Conservation (phyloP, 208 protist species). For the Leishmania tarentolae region DNA sequence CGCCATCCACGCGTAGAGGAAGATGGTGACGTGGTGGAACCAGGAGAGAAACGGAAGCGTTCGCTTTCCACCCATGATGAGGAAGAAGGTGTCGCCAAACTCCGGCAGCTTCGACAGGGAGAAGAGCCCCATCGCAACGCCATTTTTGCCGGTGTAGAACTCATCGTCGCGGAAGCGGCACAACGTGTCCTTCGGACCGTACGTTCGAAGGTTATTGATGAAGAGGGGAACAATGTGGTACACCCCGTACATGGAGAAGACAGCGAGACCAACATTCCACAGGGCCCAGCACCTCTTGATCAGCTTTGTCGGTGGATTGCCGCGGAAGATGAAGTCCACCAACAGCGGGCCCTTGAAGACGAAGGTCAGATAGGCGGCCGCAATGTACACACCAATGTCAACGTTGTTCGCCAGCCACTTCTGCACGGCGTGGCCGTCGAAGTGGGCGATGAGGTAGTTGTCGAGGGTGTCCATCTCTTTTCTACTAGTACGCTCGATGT, state of each 20-base stretch:
- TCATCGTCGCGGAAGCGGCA: conserved; percentile 44
- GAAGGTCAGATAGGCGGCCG: conserved; percentile 48
- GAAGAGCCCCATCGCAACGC: conserved; percentile 64
- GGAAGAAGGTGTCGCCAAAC: conserved; percentile 73
- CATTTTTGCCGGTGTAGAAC: conserved; percentile 43
- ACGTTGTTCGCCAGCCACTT: conserved; percentile 36
- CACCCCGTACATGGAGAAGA: conserved; percentile 71
- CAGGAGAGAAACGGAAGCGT: conserved; percentile 76
- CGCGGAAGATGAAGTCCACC: conserved; percentile 32
- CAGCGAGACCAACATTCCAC: conserved; percentile 82
- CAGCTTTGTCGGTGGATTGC: conserved; percentile 45
- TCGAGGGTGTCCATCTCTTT: conserved; percentile 33
- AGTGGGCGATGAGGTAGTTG: conserved; percentile 26
- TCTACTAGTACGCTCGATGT: neutral
- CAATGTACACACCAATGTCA: conserved; percentile 43
- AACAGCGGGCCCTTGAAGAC: conserved; percentile 37
- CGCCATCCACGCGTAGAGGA: conserved; percentile 89
- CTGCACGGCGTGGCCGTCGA: conserved; percentile 32
- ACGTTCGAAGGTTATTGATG: conserved; percentile 27
- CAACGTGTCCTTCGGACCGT: conserved; percentile 38
- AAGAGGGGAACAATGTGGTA: conserved; percentile 50
- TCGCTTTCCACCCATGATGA: conserved; percentile 66
- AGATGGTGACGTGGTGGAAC: conserved; percentile 91
- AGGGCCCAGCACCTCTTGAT: conserved; percentile 52
- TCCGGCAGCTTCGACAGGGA: conserved; percentile 75